Conservation (phyloP, 495 filamentous ascomycete genomes). For the Hyaloscypha variabilis region DNA sequence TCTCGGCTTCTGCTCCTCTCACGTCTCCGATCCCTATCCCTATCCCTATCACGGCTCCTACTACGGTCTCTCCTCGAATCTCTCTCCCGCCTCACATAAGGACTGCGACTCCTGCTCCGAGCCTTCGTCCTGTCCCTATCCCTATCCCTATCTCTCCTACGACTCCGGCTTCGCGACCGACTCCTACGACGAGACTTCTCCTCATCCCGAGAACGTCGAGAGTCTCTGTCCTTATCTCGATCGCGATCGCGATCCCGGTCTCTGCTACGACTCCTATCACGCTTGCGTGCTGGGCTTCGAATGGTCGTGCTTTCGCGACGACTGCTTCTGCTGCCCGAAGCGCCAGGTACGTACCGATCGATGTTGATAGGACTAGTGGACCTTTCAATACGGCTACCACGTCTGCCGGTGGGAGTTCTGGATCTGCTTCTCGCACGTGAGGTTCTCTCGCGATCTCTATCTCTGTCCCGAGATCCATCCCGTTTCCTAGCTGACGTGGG, state of each 20-base stretch:
- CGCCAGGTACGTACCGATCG: conserved; percentile 58
- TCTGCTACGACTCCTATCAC: conserved; percentile 34
- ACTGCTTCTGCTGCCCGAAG: conserved; percentile 11
- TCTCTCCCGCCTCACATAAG: conserved; percentile 21
- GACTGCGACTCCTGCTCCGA: conserved; percentile 42
- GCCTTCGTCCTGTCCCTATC: conserved; percentile 45
- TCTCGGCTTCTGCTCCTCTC: conserved; percentile 30
- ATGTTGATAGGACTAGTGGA: conserved; percentile 47
- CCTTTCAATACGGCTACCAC: conserved; percentile 45
- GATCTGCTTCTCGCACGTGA: conserved; percentile 26
- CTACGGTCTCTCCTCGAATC: conserved; percentile 39
- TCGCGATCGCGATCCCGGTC: conserved; percentile 43
- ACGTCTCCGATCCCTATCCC: conserved; percentile 38
- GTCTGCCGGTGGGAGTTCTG: conserved; percentile 27
- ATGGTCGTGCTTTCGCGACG: conserved; percentile 16
- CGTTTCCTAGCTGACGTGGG: conserved; percentile 21
- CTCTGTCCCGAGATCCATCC: conserved; percentile 21
- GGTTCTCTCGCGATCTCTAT: conserved; percentile 19
- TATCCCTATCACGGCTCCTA: conserved; percentile 43
- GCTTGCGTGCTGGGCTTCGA: conserved; percentile 24
- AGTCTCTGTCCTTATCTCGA: conserved; percentile 26
- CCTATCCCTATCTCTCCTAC: conserved; percentile 1
- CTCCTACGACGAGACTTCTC: conserved; percentile 19
- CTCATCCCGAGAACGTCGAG: conserved; percentile 15
- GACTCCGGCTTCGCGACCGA: conserved; percentile 15